Conservation (phyloP, 2,329 filamentous ascomycete species). For the Exophiala mesophila region DNA sequence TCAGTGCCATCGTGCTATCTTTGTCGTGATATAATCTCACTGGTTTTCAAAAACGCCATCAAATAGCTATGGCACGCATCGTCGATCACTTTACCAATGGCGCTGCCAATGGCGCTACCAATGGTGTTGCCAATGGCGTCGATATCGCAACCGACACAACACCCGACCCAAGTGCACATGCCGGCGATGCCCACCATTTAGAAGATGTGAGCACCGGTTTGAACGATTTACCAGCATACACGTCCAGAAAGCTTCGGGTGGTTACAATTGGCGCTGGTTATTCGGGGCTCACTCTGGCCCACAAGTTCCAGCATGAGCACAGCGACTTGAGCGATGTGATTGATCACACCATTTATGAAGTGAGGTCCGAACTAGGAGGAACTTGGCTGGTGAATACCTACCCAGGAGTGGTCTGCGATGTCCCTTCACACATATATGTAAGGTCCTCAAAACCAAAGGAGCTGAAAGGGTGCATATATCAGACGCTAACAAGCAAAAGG, state of each 20-base stretch:
- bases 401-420: conserved; percentile 50
- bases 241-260: conserved; percentile 9
- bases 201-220: conserved; percentile 9
- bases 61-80: too few species aligned
- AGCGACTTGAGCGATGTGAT: conserved; percentile 28
- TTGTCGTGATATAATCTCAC: not conserved
- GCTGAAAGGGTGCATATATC: conserved; percentile 37
- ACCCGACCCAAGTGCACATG: conserved; percentile 11
- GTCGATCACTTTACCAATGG: too few species aligned
- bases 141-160: conserved; percentile 4
- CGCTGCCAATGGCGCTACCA: conserved; percentile 7
- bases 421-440: conserved; percentile 51
- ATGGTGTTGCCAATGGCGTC: conserved; percentile 3
- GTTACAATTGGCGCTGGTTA: conserved; percentile 27
- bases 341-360: conserved; percentile 40
- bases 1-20: not conserved
- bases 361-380: conserved; percentile 35
- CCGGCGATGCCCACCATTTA: conserved; percentile 6
- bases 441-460: conserved; percentile 38
- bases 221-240: conserved; percentile 10
- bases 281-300: conserved; percentile 35
- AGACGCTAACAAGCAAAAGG: conserved; percentile 29
- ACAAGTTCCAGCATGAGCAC: conserved; percentile 36
- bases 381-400: conserved; percentile 40
- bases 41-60: too few species aligned